Evolutionary conservation across 2,329 filamentous ascomycete species (phyloP).

Genomic region (Pestalotiopsis sp.): DNA sequence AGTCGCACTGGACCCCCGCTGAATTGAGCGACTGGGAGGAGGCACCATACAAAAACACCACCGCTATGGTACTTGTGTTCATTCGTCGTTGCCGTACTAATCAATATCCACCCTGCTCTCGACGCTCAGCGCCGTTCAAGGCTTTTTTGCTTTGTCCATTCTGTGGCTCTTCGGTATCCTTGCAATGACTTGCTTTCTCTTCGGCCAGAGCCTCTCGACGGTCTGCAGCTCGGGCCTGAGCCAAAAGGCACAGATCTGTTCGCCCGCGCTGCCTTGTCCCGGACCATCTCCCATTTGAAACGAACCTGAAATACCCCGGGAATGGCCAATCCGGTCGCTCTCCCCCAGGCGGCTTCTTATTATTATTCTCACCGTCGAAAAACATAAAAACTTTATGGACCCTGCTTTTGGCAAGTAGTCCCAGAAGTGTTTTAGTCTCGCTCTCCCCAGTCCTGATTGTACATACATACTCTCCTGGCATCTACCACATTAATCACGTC

Average conservation of each 20-base stretch:
- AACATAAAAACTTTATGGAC: background rate
- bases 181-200: background rate
- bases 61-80: background rate
- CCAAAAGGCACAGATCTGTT: conserved; percentile 2
- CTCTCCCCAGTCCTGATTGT: background rate
- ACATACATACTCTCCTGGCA: background rate
- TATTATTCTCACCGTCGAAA: background rate
- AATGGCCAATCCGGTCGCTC: background rate
- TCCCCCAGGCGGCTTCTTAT: background rate
- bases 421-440: background rate
- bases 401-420: background rate
- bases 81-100: background rate
- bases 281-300: background rate
- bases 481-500: background rate
- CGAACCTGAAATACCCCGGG: background rate
- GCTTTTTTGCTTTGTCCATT: background rate
- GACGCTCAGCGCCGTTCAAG: background rate
- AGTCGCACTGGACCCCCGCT: too few relatives aligned
- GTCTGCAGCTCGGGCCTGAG: background rate
- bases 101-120: background rate
- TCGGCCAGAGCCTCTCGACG: background rate
- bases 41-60: background rate
- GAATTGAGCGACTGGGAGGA: background rate
- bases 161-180: background rate
- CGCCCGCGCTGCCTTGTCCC: background rate